A percentile compares a stretch with the other conserved stretches of the same genome.
phyloP scores from a whole-genome alignment of 495 filamentous ascomycete species.

The Aspergillus avenaceus region DNA sequence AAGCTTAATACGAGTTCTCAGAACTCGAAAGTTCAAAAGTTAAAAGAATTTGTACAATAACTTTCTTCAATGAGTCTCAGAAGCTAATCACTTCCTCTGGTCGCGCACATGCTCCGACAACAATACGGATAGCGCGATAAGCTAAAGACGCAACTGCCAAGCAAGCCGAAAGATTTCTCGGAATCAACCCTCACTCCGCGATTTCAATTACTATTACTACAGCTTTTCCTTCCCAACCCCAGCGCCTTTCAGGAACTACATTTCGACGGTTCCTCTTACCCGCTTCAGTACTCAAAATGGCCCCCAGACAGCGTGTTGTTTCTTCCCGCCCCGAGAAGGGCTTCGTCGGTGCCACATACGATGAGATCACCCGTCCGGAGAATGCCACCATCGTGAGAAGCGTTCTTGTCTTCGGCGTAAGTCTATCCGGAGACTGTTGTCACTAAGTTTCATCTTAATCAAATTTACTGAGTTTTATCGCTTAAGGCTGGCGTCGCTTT shows the following conservation, averaged over 20 bases:
- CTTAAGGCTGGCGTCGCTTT: slow-evolving; percentile 72
- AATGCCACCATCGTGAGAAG: slow-evolving; percentile 73
- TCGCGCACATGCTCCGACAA: slow-evolving; percentile 26
- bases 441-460: not conserved
- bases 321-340: slow-evolving; percentile 40
- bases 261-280: not conserved
- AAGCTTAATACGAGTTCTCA: too few species aligned
- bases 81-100: slow-evolving; percentile 4
- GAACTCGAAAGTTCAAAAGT: not conserved
- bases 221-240: slow-evolving; percentile 1
- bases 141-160: slow-evolving; percentile 42
- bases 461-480: slow-evolving; percentile 15
- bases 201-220: not conserved
- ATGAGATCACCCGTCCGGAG: slow-evolving; percentile 63
- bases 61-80: not conserved
- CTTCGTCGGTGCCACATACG: slow-evolving; percentile 51
- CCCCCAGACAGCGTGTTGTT: slow-evolving; percentile 39
- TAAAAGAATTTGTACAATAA: not conserved
- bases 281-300: slow-evolving; percentile 22
- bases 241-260: not conserved
- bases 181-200: slow-evolving; percentile 10
- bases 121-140: slow-evolving; percentile 30
- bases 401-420: slow-evolving; percentile 67
- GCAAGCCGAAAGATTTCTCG: slow-evolving; percentile 43
- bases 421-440: slow-evolving; percentile 21